Evolutionary conservation across 495 filamentous ascomycete genomes (phyloP), one percentile per base, ranked within the genome.

Genomic region (Xylaria longipes): DNA sequence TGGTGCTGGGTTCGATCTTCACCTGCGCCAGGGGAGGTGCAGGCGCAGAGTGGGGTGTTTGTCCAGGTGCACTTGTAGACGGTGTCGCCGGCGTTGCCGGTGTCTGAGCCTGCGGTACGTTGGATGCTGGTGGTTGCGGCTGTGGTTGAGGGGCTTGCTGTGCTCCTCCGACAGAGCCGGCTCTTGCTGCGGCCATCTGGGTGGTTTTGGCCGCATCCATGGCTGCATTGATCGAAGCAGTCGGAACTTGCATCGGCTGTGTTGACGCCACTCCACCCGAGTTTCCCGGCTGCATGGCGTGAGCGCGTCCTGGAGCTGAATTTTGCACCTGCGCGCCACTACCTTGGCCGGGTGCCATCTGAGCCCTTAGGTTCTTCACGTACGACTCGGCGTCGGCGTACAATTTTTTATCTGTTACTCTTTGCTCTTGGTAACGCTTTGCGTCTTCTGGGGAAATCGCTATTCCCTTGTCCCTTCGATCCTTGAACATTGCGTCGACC

Each of bases 151-250:
- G 48, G 43, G 68, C 66, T n/a, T 52, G 68, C 33, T 75, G 82
- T 43, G 70, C 35, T 20, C 75, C 74, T 11, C 72, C 75, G 1
- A 68, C 31, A 27, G 74, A 62, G 2, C 74, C 78, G 6, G 75
- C 70, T 27, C 80, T 80, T 37, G 69, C 69, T 4, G 71, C 78
- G 46, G 78, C 78, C 67, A 85, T 64, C 69, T 87, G 86, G 62
- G 86, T 83, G 35, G 83, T 86, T 77, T 86, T 85, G 52, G 85
- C 86, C 11, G 83, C 83, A 69, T 87, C 85, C 72, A 87, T 83
- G 31, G 85, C 86, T 11, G 84, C 84, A 74, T 82, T 86, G 33
- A 87, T 72, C 61, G 76, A 74, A 14, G 79, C 71, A 6, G 78
- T 69, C 7, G 76, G 75, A 41, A 73, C 72, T 25, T 77, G 74